Base-by-base conservation (phyloP, 2,329 filamentous ascomycete genomes). In the Colletotrichum melonis region DNA sequence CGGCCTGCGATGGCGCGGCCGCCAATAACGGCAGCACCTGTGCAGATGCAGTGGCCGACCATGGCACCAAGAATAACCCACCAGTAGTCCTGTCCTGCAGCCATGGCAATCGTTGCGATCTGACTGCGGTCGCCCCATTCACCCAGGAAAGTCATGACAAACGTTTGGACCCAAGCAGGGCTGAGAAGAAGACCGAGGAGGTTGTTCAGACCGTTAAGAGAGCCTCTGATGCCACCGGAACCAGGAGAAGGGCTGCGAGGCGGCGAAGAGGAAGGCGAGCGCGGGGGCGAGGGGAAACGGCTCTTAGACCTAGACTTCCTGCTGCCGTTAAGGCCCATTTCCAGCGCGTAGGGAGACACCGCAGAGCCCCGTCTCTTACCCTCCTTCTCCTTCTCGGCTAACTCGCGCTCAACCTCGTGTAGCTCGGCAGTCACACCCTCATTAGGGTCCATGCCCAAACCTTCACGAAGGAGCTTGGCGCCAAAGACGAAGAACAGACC, bases 101-200 rank as follows among this genome's bases (percentile, higher is more conserved):
- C 97, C 97, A 99, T 99, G 67, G 97, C 97, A 80, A 99, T 97
- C 0, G 97, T 99, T 26, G 97, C 97, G 79, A 99, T 98, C 85
- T 99, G 97, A 81, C 94, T 97, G 77, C 97, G 92, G 80, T 99
- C 97, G 70, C 97, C 97, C 97, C 97, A 99, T 83, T 99, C 97
- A 54, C 97, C 97, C 35, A 99, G 86, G 85, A 99, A 99, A 2
- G 97, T 99, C 97, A 99, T 99, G 78, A 97, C 91, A 81, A 99
- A 99, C 0, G 97, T 99, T 84, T 98, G 96, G 16, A 99, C 97
- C 97, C 97, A 99, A 0, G 95, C 97, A 1, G 97, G 97, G 82
- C 94, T 98, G 52, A 99, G 88, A 5, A 99, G 89, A 7, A 99
- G 87, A 12, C 94, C 95, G 75, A 95, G 91, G 4, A 99, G 90